Conservation (phyloP, 208 protist genomes). For the Leishmania arabica region DNA sequence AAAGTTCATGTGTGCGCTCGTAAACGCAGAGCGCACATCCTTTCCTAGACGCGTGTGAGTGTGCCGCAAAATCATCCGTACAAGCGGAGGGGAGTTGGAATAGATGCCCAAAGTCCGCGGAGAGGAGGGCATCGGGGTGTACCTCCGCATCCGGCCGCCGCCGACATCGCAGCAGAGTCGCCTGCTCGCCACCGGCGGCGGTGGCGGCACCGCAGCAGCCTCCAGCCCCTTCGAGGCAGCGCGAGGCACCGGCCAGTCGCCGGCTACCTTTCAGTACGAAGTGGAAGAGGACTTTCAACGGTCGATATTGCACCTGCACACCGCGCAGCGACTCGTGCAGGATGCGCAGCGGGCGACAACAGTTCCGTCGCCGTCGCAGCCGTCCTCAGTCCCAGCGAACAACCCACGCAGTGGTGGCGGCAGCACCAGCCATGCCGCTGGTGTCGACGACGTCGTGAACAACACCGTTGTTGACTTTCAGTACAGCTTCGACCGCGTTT, state of each 20-base stretch:
- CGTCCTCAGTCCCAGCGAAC: not conserved
- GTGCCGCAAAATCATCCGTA: not conserved
- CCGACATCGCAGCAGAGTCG: constrained; percentile 56
- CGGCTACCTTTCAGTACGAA: constrained; percentile 20
- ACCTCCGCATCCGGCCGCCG: constrained; percentile 73
- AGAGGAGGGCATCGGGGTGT: constrained; percentile 72
- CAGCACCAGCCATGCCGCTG: not conserved
- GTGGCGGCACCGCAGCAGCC: not conserved
- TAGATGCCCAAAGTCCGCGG: constrained; percentile 24
- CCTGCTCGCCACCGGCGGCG: constrained; percentile 32
- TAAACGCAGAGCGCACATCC: not conserved
- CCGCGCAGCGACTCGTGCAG: constrained; percentile 22
- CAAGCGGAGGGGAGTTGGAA: not conserved
- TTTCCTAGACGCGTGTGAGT: not conserved
- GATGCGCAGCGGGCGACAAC: constrained; percentile 25
- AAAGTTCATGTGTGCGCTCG: not conserved
- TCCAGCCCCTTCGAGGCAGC: not conserved
- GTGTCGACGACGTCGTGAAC: constrained; percentile 62
- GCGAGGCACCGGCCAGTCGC: not conserved
- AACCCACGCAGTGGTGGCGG: not conserved
- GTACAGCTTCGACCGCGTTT: constrained; percentile 83
- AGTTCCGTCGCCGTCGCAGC: constrained; percentile 7
- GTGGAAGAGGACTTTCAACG: constrained; percentile 26
- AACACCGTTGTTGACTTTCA: constrained; percentile 67
- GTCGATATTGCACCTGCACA: constrained; percentile 30